Evolutionary conservation across 2,329 filamentous ascomycete genomes (phyloP).

Genomic region (Microdochium nivale): DNA sequence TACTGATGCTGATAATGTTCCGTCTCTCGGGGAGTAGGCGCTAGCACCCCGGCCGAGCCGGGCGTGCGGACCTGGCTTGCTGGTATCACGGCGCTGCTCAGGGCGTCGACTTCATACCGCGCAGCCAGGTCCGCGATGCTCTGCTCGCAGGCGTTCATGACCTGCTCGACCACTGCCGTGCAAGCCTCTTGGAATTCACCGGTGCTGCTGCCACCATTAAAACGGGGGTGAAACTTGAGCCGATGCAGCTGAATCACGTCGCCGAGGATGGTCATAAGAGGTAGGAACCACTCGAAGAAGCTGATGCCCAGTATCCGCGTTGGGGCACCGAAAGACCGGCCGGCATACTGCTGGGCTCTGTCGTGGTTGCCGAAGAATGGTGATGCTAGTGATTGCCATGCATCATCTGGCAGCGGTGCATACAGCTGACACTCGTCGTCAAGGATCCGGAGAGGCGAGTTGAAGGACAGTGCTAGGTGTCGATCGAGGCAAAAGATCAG

Average conservation of each 20-base stretch:
- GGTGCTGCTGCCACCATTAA: not conserved
- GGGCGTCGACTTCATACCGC: not conserved
- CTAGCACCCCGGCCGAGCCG: not conserved
- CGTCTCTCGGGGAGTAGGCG: not conserved
- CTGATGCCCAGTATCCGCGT: constrained; percentile 54
- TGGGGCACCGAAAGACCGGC: constrained; percentile 59
- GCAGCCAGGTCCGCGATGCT: not conserved
- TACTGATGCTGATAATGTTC: not conserved
- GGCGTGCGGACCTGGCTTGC: not conserved
- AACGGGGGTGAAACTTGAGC: not conserved
- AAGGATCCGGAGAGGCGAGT: constrained; percentile 76
- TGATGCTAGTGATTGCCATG: constrained; percentile 81
- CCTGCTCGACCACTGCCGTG: not conserved
- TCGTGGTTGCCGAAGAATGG: constrained; percentile 51
- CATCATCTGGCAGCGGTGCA: constrained; percentile 73
- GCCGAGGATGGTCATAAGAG: constrained; percentile 85
- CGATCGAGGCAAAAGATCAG: constrained; percentile 83
- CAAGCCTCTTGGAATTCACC: not conserved
- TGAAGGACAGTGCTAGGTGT: constrained; percentile 85
- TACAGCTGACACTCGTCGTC: constrained; percentile 65
- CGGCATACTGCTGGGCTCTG: constrained; percentile 23
- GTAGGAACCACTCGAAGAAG: constrained; percentile 87
- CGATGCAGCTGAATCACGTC: constrained; percentile 83
- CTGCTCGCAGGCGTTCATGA: not conserved
- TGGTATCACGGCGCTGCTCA: not conserved